Evolutionary conservation across 306 rosid species (phyloP).

Genomic region (Cajanus cajan): DNA sequence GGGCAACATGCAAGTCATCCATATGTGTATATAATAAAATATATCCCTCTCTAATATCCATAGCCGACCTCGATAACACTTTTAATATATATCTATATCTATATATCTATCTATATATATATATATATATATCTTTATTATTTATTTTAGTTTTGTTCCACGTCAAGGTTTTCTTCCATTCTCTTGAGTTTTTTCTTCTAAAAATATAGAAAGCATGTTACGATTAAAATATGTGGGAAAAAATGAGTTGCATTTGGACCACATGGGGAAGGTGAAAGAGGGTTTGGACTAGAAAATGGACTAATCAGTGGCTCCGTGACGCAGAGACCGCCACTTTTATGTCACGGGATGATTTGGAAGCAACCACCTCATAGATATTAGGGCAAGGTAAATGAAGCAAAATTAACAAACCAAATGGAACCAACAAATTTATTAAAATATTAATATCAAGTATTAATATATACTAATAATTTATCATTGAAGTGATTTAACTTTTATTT

Average conservation of each 20-base stretch:
- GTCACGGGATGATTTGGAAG: constrained; percentile 28
- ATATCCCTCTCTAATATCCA: neutral
- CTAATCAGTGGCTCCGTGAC: constrained; percentile 36
- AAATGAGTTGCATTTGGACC: constrained; percentile 31
- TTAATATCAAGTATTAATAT: neutral
- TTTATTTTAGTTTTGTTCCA: neutral
- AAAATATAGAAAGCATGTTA: neutral
- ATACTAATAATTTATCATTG: neutral
- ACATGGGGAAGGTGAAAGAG: constrained; percentile 43
- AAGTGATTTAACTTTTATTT: neutral
- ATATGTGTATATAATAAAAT: constrained; percentile 5
- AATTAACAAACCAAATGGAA: neutral
- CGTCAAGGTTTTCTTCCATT: constrained; percentile 5
- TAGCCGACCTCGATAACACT: constrained; percentile 25
- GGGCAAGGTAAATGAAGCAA: neutral
- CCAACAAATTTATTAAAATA: neutral
- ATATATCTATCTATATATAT: too few relatives aligned
- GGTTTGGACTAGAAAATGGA: constrained; percentile 33
- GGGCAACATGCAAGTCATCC: constrained; percentile 23
- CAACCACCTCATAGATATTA: neutral
- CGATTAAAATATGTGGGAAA: constrained; percentile 13
- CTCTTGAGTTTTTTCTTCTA: neutral
- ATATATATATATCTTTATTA: neutral
- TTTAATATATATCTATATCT: constrained; percentile 4
- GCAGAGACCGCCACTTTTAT: constrained; percentile 28